Base-by-base conservation (phyloP, 257 asterid species). In the Datura wrightii region DNA sequence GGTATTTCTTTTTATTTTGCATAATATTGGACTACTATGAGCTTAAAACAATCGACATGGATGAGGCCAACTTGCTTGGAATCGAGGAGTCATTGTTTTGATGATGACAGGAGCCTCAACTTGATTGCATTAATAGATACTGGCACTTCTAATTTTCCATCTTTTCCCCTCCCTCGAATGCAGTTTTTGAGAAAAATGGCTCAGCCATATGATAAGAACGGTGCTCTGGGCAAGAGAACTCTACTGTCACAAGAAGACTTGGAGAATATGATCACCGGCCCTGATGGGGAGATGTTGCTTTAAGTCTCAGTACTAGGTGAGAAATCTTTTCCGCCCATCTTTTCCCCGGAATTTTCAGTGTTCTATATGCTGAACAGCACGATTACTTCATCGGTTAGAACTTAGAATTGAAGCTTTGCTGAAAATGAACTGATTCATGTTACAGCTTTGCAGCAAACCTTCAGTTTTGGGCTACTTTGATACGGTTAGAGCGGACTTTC, bases 171-270 rank as follows among this genome's bases (percentile, higher is more conserved):
- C 54, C 36, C 53, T 10, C 60, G 4, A 36, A 42, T 87, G 91
- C 94, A 96, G 99, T 96, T 96, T 88, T 87, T 96, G 84, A 91
- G 93, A 89, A 94, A 93, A 92, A 96, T 96, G 99, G 99, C 98
- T 60, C 99, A 96, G 90, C 99, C 99, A 6, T 96, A 96, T 63
- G 98, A 96, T 74, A 96, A 91, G 86, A 96, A 88, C 2, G 99
- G 98, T 41, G 93, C 95, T 2, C 63, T 91, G 91, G 99, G 98
- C 50, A 92, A 92, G 88, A 96, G 83, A 85, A 94, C 98, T 84
- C 97, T 96, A 70, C 87, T 96, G 65, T 93, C 97, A 6, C 97
- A 94, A 87, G 92, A 95, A 82, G 99, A 96, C 87, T 80, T 96
- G 92, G 97, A 93, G 93, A 93, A 92, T 89, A 90, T 93, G 92